Evolutionary conservation across 495 filamentous ascomycete genomes (phyloP).

Genomic region (Talaromyces proteolyticus): DNA sequence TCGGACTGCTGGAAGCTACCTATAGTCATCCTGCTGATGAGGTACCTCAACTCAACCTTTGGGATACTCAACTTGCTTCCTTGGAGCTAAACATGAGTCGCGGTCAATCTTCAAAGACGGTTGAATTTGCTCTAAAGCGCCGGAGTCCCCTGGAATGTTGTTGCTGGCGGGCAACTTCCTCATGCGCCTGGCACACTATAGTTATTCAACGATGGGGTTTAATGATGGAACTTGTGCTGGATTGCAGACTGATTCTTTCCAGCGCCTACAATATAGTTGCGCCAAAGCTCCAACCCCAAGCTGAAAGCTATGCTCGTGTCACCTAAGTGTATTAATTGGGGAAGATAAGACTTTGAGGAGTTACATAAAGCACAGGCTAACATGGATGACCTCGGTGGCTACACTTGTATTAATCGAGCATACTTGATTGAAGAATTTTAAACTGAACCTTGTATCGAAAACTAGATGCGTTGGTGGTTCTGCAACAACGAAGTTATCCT

Average conservation of each 20-base stretch:
- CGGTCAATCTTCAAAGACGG: slow-evolving; percentile 10
- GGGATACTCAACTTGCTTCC: slow-evolving; percentile 8
- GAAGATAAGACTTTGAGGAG: slow-evolving; percentile 42
- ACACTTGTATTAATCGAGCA: no score
- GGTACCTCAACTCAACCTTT: slow-evolving; percentile 24
- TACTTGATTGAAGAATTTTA: no score
- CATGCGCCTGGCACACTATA: slow-evolving; percentile 5
- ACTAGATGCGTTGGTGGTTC: no score
- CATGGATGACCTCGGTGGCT: no score
- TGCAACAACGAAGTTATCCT: no score
- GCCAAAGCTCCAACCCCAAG: slow-evolving; percentile 17
- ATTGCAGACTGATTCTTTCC: slow-evolving; percentile 27
- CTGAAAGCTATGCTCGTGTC: slow-evolving; percentile 25
- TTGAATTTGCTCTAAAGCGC: slow-evolving; percentile 19
- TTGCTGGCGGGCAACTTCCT: slow-evolving; percentile 22
- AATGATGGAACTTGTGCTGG: slow-evolving; percentile 16
- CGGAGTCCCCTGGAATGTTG: slow-evolving; percentile 35
- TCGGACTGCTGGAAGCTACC: slow-evolving; percentile 18
- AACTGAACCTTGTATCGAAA: no score
- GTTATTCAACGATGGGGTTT: slow-evolving; percentile 37
- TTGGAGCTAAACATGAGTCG: background rate
- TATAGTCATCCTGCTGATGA: slow-evolving; percentile 16
- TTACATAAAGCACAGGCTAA: no score
- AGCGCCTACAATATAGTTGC: slow-evolving; percentile 18
- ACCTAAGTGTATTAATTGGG: slow-evolving; percentile 32